phyloP scores from a whole-genome alignment of 441 rosid species.

The Aleurites moluccanus region DNA sequence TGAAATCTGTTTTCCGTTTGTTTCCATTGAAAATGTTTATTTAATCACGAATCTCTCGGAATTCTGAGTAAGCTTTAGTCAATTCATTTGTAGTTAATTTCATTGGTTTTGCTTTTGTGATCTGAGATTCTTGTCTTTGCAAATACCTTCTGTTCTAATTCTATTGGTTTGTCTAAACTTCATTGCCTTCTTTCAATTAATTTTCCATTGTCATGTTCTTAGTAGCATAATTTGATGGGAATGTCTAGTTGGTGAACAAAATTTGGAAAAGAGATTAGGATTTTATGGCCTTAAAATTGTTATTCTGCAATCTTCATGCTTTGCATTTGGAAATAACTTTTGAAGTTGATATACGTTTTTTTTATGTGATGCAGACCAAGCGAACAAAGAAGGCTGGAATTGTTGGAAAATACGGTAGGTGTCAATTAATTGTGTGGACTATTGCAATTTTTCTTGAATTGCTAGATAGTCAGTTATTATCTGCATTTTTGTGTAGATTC shows the following conservation, averaged over 20 bases:
- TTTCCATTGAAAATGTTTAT: not conserved
- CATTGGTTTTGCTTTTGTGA: too few species aligned
- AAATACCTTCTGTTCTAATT: too few species aligned
- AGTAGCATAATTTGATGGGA: too few species aligned
- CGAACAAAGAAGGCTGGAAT: slow-evolving; percentile 63
- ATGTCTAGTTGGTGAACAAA: not conserved
- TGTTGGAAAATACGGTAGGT: slow-evolving; percentile 53
- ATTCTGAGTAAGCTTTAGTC: not conserved
- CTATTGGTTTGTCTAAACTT: too few species aligned
- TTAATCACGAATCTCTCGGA: not conserved
- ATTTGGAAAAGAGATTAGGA: not conserved
- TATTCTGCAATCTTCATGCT: not conserved
- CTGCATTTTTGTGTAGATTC: not conserved
- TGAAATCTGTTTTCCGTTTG: not conserved
- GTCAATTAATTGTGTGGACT: not conserved
- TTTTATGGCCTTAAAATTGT: too few species aligned
- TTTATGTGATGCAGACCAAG: slow-evolving; percentile 41
- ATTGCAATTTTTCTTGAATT: not conserved
- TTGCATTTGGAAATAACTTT: not conserved
- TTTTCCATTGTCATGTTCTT: too few species aligned
- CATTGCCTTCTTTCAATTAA: too few species aligned
- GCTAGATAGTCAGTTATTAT: not conserved
- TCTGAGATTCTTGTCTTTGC: too few species aligned
- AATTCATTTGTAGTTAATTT: not conserved
- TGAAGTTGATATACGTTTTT: not conserved